Base-by-base conservation (phyloP, 805 yeast genomes). In the Lipomyces spencermartinsiae region DNA sequence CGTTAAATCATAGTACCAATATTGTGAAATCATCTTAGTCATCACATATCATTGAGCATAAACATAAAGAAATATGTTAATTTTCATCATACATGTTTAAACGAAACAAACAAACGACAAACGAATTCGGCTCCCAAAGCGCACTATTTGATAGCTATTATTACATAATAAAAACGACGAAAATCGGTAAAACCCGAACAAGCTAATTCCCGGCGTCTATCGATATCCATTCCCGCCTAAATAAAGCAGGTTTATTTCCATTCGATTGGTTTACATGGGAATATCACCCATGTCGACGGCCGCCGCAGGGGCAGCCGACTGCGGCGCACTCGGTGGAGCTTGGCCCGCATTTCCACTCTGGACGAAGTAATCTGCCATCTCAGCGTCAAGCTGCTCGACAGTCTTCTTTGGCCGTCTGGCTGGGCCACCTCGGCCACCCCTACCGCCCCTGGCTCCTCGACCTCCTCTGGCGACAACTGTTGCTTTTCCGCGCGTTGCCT, bases 341-440 rank as follows among this genome's bases (percentile, higher is more conserved):
- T 64, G 63, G 61, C 64, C 39, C n/a, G 67, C 61, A 49, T 65
- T 59, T 51, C 73, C 73, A 29, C 72, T 70, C 29, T 72, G 74
- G 54, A 74, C 78, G 71, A 94, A 93, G 83, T 94, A 94, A 78
- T 93, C 98, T 71, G 93, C 90, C 99, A 95, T 94, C 83, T 94
- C 98, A 78, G 93, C 97, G 81, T 95, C 99, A 78, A 94, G 87
- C 81, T 95, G 94, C 79, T 91, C 98, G 72, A 91, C 84, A 63
- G 97, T 88, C 86, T 93, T 93, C 81, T 85, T 84, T 69, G 83
- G 84, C 68, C 84, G 83, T 73, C 78, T 67, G 49, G 71, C 68
- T 71, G 75, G 65, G 69, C 72, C 53, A 39, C 57, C 59, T 8
- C 66, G 60, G 10, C 66, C 63, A 12, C 51, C 54, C 25, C 69